These are phyloP conservation scores for Gillenia trifoliata DNA, from an alignment of 306 rosid genomes.

Conservation along the genomic window DNA sequence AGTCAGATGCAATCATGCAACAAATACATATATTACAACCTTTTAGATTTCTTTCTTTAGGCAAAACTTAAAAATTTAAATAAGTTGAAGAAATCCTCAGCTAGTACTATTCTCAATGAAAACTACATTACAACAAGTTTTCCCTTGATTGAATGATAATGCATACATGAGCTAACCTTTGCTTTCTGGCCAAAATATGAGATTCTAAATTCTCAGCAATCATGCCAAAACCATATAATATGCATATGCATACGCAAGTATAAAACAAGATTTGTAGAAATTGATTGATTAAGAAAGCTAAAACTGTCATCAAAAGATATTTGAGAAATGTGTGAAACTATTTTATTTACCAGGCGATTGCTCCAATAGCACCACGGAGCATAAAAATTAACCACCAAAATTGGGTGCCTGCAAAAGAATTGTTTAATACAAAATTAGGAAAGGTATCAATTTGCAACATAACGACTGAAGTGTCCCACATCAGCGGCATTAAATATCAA, in stretches of 20 bases:
- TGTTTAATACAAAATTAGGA: constrained; percentile 11
- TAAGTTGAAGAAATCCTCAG: not conserved
- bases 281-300: not conserved
- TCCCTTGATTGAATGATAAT: not conserved
- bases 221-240: not conserved
- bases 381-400: constrained; percentile 78
- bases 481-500: not conserved
- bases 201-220: not conserved
- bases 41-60: not conserved
- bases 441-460: constrained; percentile 3
- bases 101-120: not conserved
- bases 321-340: constrained; percentile 12
- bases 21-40: not conserved
- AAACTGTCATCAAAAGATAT: constrained; percentile 6
- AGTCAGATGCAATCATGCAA: not conserved
- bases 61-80: not conserved
- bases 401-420: constrained; percentile 56
- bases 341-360: constrained; percentile 75
- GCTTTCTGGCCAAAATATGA: not conserved
- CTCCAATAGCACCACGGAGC: constrained; percentile 99
- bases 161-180: not conserved
- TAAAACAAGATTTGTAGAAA: not conserved
- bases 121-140: not conserved
- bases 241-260: not conserved
- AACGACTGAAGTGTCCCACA: not conserved